A percentile compares a stretch with the other conserved stretches of the same genome.
phyloP scores from a whole-genome alignment of 345 rosid species.

The Populus deltoides region DNA sequence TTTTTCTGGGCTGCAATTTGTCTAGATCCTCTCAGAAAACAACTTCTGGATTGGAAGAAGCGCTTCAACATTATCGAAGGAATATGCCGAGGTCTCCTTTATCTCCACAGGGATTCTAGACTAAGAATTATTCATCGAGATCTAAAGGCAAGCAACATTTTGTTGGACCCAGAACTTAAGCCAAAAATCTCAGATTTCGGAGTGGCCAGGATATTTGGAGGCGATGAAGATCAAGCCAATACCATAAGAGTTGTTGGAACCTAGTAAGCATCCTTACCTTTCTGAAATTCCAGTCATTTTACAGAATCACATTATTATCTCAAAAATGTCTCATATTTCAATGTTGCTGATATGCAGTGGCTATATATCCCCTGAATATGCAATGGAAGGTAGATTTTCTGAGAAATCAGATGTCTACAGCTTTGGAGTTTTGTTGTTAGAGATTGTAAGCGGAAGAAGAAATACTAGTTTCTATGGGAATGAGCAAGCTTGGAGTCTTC shows the following conservation, averaged over 20 bases:
- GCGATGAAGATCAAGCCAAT: conserved; percentile 15
- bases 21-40: background rate
- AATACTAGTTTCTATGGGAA: conserved; percentile 1
- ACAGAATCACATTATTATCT: background rate
- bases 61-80: conserved; percentile 12
- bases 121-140: conserved; percentile 17
- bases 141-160: conserved; percentile 19
- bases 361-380: conserved; percentile 21
- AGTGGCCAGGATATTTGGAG: conserved; percentile 18
- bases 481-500: conserved; percentile 1
- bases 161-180: conserved; percentile 18
- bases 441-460: conserved; percentile 14
- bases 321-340: background rate
- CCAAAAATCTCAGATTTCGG: conserved; percentile 27
- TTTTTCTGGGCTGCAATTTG: background rate
- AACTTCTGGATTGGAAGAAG: conserved; percentile 13
- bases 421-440: conserved; percentile 14
- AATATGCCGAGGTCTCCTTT: conserved; percentile 19
- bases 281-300: background rate
- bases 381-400: conserved; percentile 19
- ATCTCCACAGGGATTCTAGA: conserved; percentile 18
- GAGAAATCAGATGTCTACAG: conserved; percentile 21
- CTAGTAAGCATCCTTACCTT: background rate
- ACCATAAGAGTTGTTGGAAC: conserved; percentile 15
- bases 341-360: conserved; percentile 1